These are phyloP conservation scores for Aspergillus ostianus DNA, from an alignment of 495 filamentous ascomycete genomes.

Conservation along the genomic window DNA sequence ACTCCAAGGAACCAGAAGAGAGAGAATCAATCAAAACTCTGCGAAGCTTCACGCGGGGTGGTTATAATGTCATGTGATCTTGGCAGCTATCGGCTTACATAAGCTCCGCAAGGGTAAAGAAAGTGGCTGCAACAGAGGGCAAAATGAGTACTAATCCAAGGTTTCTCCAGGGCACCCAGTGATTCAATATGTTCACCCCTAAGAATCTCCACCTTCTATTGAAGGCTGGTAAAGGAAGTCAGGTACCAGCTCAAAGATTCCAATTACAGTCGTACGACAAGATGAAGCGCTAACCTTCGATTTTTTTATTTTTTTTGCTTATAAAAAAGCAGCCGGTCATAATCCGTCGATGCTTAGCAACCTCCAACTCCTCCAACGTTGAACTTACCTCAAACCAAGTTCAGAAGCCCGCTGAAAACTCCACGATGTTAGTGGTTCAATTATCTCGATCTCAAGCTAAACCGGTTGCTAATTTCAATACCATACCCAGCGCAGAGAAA, in stretches of 20 bases:
- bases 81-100: neutral
- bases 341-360: neutral
- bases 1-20: too few species aligned
- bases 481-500: conserved; percentile 2
- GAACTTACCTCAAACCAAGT: neutral
- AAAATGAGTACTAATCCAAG: neutral
- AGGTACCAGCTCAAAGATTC: neutral
- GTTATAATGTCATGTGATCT: neutral
- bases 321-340: neutral
- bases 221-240: neutral
- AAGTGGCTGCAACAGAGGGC: neutral
- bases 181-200: neutral
- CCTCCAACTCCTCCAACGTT: neutral
- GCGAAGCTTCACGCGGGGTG: neutral
- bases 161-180: neutral
- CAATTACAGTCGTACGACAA: neutral
- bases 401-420: neutral
- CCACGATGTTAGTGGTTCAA: neutral
- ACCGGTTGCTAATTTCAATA: neutral
- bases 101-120: neutral
- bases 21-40: neutral
- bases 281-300: neutral
- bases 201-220: neutral
- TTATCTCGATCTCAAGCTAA: neutral
- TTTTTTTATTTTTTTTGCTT: neutral